Conservation (phyloP, 1,284 basidiomycete genomes). For the Trichosporon inkin region DNA sequence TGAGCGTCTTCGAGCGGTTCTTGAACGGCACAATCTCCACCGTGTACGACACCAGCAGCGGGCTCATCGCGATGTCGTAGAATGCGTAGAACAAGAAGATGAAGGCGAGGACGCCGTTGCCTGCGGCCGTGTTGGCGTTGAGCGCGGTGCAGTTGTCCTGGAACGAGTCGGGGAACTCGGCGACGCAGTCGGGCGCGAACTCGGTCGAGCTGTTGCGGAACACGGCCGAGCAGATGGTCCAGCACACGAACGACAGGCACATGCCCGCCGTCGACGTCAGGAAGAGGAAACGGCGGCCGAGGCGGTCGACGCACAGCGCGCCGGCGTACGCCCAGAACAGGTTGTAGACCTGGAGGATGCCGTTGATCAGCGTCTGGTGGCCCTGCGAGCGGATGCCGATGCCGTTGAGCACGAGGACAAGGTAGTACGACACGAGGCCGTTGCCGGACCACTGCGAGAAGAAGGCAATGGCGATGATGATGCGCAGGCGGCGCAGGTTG, state of each 20-base stretch:
- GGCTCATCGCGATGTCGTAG: conserved; percentile 50
- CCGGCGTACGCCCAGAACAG: conserved; percentile 21
- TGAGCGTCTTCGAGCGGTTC: conserved; percentile 73
- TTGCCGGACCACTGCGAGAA: conserved; percentile 43
- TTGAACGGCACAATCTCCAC: conserved; percentile 29
- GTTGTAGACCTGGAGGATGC: conserved; percentile 24
- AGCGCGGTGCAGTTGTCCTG: conserved; percentile 56
- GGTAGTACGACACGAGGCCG: conserved; percentile 54
- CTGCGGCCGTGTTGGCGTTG: conserved; percentile 18
- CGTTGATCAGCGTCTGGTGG: conserved; percentile 64
- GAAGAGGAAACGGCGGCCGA: conserved; percentile 35
- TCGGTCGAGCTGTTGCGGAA: conserved; percentile 45
- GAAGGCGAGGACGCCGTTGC: conserved; percentile 22
- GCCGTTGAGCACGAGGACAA: conserved; percentile 63
- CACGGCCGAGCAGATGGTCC: conserved; percentile 66
- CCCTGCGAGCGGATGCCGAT: conserved; percentile 64
- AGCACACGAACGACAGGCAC: conserved; percentile 58
- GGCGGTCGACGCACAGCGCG: conserved; percentile 43
- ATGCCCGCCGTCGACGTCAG: conserved; percentile 26
- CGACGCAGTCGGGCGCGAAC: conserved; percentile 14
- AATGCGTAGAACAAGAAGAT: conserved; percentile 46
- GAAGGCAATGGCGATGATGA: conserved; percentile 39
- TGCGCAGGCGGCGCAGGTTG: conserved; percentile 29
- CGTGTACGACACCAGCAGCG: conserved; percentile 21
- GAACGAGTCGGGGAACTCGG: conserved; percentile 52